phyloP scores from a whole-genome alignment of 768 basidiomycete genomes.

The Phallus indusiatus region DNA sequence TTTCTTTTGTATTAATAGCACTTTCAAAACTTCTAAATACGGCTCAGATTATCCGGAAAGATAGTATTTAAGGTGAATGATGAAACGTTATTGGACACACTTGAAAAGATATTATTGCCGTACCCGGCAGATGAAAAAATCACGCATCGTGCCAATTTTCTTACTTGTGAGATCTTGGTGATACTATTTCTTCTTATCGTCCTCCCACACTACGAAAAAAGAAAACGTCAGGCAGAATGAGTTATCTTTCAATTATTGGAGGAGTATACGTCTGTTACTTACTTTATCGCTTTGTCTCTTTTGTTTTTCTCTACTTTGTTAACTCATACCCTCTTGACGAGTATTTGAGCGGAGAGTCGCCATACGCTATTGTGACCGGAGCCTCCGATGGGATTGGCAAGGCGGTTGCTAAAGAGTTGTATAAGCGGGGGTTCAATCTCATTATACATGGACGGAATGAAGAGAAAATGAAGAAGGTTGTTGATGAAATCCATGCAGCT shows the following conservation, averaged over 20 bases:
- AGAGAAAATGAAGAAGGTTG: slow-evolving; percentile 4
- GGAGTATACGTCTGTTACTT: neutral
- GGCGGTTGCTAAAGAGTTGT: slow-evolving; percentile 10
- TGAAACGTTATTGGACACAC: too few relatives aligned
- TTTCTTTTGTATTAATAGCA: too few relatives aligned
- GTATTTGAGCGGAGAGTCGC: neutral
- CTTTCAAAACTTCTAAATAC: too few relatives aligned
- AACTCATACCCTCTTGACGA: neutral
- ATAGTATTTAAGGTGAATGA: too few relatives aligned
- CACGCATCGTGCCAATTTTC: too few relatives aligned
- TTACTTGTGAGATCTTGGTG: too few relatives aligned
- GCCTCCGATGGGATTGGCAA: slow-evolving; percentile 11
- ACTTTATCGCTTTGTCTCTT: slow-evolving; percentile 1
- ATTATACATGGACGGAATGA: slow-evolving; percentile 11
- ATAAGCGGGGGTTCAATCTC: slow-evolving; percentile 10
- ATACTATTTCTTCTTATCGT: too few relatives aligned
- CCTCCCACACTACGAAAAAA: too few relatives aligned
- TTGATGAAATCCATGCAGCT: neutral
- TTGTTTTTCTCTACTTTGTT: slow-evolving; percentile 4
- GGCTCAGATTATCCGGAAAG: too few relatives aligned
- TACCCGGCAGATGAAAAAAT: too few relatives aligned
- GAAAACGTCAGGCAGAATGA: too few relatives aligned
- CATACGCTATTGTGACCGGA: slow-evolving; percentile 11
- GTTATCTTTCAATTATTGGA: neutral
- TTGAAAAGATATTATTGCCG: too few relatives aligned